Percentiles rank a stretch among this genome's conserved stretches.
Conservation (phyloP, 495 filamentous ascomycete species). For the Evernia prunastri region DNA sequence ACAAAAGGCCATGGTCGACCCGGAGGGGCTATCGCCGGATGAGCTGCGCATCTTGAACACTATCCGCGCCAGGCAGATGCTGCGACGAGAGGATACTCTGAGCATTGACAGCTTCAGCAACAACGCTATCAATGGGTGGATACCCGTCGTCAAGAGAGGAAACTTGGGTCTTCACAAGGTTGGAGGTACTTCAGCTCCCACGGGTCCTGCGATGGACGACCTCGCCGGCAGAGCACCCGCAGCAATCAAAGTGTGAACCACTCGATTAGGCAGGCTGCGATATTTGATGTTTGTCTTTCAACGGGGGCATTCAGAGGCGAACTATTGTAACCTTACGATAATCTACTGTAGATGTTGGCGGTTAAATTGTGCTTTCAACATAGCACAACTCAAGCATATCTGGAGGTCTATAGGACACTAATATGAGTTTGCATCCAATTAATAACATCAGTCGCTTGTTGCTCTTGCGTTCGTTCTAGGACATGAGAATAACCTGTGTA, state of each 20-base stretch:
- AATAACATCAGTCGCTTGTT: too few species aligned
- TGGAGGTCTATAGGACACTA: too few species aligned
- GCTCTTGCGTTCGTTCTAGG: too few species aligned
- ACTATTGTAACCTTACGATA: too few species aligned
- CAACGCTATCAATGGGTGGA: slow-evolving; percentile 35
- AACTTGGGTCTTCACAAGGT: slow-evolving; percentile 30
- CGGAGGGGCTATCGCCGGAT: slow-evolving; percentile 21
- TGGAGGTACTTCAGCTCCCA: not conserved
- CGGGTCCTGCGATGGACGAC: not conserved
- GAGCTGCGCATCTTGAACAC: slow-evolving; percentile 32
- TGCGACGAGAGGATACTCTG: slow-evolving; percentile 29
- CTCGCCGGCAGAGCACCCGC: not conserved
- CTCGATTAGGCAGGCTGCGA: too few species aligned
- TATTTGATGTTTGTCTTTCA: not conserved
- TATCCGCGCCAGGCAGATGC: slow-evolving; percentile 29
- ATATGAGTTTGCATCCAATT: too few species aligned
- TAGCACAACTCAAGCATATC: not conserved
- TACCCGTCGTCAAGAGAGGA: slow-evolving; percentile 31
- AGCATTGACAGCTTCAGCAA: slow-evolving; percentile 33
- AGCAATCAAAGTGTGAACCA: not conserved
- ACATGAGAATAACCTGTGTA: too few species aligned
- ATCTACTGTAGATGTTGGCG: too few species aligned
- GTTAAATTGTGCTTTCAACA: slow-evolving; percentile 2
- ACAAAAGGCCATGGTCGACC: not conserved
- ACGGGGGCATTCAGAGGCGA: not conserved